A percentile compares a stretch with the other conserved stretches of the same genome.
Conservation (phyloP, 2,329 filamentous ascomycete species). For the Apiospora marii region DNA sequence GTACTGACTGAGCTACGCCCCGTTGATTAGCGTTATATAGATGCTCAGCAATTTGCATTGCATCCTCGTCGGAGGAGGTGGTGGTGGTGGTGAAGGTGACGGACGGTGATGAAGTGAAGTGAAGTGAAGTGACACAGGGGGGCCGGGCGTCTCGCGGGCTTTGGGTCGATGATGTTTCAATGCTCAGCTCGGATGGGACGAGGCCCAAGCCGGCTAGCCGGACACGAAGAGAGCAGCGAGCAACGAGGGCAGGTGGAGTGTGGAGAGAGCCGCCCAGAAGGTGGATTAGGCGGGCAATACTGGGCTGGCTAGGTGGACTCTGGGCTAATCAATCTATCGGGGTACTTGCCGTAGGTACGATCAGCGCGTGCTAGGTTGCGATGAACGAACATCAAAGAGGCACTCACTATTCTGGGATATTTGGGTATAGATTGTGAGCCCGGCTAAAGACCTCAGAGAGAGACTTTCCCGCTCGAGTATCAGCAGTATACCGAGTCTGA, state of each 20-base stretch:
- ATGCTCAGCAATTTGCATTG: neutral
- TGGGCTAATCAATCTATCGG: neutral
- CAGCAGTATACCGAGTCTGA: neutral
- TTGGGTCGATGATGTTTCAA: conserved; percentile 6
- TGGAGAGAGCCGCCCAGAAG: conserved; percentile 5
- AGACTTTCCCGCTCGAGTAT: neutral
- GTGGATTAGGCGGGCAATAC: conserved; percentile 18
- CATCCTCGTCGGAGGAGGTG: neutral
- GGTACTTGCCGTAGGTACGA: neutral
- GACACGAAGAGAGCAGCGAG: neutral
- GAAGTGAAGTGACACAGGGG: neutral
- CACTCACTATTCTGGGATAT: neutral
- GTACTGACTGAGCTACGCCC: neutral
- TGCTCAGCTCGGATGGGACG: neutral
- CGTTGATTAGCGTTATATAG: neutral
- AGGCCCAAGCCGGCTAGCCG: conserved; percentile 18
- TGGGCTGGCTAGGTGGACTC: neutral
- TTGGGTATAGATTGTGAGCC: neutral
- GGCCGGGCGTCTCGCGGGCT: conserved; percentile 8
- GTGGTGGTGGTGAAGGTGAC: neutral
- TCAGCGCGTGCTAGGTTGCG: neutral
- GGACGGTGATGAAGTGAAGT: neutral
- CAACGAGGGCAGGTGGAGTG: conserved; percentile 12
- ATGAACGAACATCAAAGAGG: neutral
- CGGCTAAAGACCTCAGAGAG: neutral